A percentile compares a stretch with the other conserved stretches of the same genome.
Conservation (phyloP, 2,329 filamentous ascomycete genomes). For the Diaporthe ampelina region DNA sequence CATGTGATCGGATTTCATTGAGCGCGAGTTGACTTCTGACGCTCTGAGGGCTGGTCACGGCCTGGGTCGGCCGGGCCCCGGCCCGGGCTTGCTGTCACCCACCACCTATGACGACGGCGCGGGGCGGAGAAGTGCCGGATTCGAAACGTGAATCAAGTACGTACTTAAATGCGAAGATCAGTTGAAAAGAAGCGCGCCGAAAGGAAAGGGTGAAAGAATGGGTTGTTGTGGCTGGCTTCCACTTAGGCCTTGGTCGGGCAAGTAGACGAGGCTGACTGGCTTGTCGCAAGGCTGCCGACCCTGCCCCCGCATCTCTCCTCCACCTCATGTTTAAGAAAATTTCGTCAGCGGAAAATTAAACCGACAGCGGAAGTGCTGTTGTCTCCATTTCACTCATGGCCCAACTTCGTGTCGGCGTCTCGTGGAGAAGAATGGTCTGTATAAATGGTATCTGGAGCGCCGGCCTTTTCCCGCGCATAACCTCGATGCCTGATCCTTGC, state of each 20-base stretch:
- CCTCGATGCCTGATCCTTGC: background rate
- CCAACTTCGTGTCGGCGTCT: background rate
- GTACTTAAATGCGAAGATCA: background rate
- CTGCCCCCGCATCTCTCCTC: background rate
- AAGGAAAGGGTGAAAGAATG: background rate
- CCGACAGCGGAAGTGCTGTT: background rate
- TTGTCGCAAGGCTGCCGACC: background rate
- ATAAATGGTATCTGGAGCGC: constrained; percentile 24
- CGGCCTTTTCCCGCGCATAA: background rate
- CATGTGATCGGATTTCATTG: background rate
- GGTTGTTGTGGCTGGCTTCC: background rate
- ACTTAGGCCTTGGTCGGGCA: background rate
- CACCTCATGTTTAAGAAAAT: background rate
- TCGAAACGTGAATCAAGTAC: background rate
- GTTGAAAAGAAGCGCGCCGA: too few species aligned
- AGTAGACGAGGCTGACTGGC: background rate
- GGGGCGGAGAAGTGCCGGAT: background rate
- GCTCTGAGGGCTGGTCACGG: background rate
- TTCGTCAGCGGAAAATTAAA: background rate
- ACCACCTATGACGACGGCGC: background rate
- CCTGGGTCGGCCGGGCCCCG: constrained; percentile 10
- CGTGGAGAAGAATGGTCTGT: constrained; percentile 25
- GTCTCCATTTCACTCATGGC: too few species aligned
- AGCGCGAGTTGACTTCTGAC: constrained; percentile 4
- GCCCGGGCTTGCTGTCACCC: constrained; percentile 1